Conservation (phyloP, 192 early-diverging fungal genomes). For the Entomortierella lignicola region DNA sequence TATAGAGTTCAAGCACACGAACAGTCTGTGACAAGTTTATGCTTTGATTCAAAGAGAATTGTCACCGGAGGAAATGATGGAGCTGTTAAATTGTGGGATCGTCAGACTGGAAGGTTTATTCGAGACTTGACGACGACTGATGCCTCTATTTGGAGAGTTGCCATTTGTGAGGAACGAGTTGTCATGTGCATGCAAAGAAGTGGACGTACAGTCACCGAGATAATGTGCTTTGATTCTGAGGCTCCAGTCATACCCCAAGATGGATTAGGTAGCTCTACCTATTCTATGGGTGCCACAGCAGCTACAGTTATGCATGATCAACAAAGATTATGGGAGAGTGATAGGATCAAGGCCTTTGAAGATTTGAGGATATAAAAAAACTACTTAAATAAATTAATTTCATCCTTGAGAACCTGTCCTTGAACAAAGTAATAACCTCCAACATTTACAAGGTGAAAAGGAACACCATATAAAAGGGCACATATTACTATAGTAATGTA, state of each 20-base stretch:
- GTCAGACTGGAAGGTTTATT: slow-evolving; percentile 84
- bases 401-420: too few relatives aligned
- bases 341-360: too few relatives aligned
- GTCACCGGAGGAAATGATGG: slow-evolving; percentile 93
- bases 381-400: too few relatives aligned
- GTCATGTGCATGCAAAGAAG: slow-evolving; percentile 68
- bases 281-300: background rate
- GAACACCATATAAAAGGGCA: too few relatives aligned
- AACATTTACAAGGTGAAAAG: too few relatives aligned
- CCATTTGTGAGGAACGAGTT: slow-evolving; percentile 65
- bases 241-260: slow-evolving; percentile 24
- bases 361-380: too few relatives aligned
- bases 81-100: slow-evolving; percentile 96
- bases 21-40: slow-evolving; percentile 95
- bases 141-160: slow-evolving; percentile 87
- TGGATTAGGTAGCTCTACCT: background rate
- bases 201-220: slow-evolving; percentile 74
- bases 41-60: slow-evolving; percentile 91
- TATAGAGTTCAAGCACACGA: slow-evolving; percentile 76
- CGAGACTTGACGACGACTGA: slow-evolving; percentile 82
- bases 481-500: too few relatives aligned
- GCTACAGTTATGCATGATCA: background rate
- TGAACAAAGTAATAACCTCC: too few relatives aligned
- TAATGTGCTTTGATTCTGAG: slow-evolving; percentile 73
- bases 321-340: background rate